These are phyloP conservation scores for Mycosarcoma mackinlayi DNA, from an alignment of 1,284 basidiomycete genomes.

Conservation along the genomic window DNA sequence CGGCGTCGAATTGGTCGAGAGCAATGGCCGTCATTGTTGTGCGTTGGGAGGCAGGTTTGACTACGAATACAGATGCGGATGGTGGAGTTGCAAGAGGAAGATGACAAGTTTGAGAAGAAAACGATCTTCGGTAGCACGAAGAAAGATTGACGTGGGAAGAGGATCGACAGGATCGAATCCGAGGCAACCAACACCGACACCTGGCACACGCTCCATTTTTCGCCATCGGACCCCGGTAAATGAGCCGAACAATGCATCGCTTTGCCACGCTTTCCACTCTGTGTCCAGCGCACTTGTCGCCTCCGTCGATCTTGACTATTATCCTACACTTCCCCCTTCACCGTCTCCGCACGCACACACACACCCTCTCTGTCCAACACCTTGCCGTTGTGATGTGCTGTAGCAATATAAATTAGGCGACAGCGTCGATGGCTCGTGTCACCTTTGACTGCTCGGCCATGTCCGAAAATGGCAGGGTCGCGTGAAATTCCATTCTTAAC, in stretches of 20 bases:
- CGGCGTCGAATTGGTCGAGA: slow-evolving; percentile 40
- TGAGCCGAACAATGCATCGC: slow-evolving; percentile 5
- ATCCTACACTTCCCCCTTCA: too few relatives aligned
- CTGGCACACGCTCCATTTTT: not conserved
- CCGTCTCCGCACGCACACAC: too few relatives aligned
- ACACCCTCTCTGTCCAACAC: too few relatives aligned
- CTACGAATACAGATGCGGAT: not conserved
- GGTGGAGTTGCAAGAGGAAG: not conserved
- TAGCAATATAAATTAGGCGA: too few relatives aligned
- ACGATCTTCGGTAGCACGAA: too few relatives aligned
- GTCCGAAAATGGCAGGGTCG: slow-evolving; percentile 20
- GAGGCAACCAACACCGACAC: not conserved
- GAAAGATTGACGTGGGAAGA: not conserved
- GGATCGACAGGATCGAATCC: not conserved
- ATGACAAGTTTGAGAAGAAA: not conserved
- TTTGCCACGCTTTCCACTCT: not conserved
- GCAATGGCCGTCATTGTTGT: slow-evolving; percentile 37
- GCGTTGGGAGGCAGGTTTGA: not conserved
- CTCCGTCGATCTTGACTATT: too few relatives aligned
- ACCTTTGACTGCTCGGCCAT: slow-evolving; percentile 36
- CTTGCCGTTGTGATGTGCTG: too few relatives aligned
- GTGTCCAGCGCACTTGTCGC: not conserved
- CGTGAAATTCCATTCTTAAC: not conserved
- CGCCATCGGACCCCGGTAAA: slow-evolving; percentile 1
- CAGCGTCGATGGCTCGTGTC: not conserved